Evolutionary conservation across 306 rosid species (phyloP).

Genomic region (Glycine tomentella): DNA sequence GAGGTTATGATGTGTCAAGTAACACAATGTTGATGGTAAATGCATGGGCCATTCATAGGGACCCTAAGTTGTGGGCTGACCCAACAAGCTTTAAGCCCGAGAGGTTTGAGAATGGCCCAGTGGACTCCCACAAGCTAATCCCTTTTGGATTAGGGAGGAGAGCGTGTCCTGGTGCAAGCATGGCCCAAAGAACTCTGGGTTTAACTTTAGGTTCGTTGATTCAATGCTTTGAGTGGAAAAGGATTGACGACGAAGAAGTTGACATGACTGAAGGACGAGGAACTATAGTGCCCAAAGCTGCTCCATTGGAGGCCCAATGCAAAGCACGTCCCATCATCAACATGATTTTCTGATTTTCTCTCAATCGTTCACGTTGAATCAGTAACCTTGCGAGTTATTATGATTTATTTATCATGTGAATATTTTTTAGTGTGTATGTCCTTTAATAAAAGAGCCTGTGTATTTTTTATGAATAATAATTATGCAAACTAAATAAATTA

Average conservation of each 20-base stretch:
- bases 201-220: constrained; percentile 53
- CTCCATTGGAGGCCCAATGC: constrained; percentile 64
- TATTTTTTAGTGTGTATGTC: no score
- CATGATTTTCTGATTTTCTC: neutral
- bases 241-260: constrained; percentile 38
- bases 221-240: constrained; percentile 75
- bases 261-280: constrained; percentile 59
- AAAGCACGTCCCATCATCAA: neutral
- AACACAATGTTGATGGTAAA: constrained; percentile 56
- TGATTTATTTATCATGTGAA: no score
- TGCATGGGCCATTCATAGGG: constrained; percentile 70
- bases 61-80: constrained; percentile 58
- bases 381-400: no score
- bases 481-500: no score
- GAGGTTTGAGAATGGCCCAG: constrained; percentile 49
- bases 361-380: no score
- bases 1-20: constrained; percentile 60
- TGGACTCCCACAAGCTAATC: constrained; percentile 21
- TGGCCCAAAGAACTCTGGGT: constrained; percentile 56
- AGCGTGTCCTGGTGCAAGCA: constrained; percentile 61
- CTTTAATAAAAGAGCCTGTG: no score
- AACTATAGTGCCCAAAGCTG: constrained; percentile 47
- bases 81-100: constrained; percentile 59
- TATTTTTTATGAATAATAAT: no score
- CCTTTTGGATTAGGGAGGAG: constrained; percentile 46